phyloP scores from a whole-genome alignment of 305 asterid species.

The Plantago coronopus region DNA sequence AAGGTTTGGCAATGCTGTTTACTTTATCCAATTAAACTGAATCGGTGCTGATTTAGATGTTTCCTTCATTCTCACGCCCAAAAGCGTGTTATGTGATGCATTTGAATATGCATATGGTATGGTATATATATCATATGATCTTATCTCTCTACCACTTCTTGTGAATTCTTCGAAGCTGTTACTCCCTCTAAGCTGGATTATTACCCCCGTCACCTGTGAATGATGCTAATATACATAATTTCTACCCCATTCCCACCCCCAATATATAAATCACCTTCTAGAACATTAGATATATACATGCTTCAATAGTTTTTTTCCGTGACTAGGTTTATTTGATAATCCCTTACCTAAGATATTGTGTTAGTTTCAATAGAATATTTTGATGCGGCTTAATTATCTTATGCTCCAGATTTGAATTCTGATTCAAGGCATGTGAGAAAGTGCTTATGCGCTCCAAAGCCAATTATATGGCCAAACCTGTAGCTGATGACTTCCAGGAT shows the following conservation, averaged over 20 bases:
- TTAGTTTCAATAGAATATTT: conserved; percentile 10
- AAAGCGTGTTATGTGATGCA: background rate
- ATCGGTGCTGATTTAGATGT: background rate
- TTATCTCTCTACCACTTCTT: conserved; percentile 1
- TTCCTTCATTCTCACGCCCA: background rate
- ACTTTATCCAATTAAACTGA: background rate
- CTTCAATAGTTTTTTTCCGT: conserved; percentile 17
- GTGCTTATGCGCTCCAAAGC: conserved; percentile 39
- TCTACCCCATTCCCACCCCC: background rate
- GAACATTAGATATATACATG: background rate
- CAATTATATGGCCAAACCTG: conserved; percentile 22
- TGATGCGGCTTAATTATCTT: conserved; percentile 13
- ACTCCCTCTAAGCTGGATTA: background rate
- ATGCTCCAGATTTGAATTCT: conserved; percentile 18
- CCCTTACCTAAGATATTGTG: conserved; percentile 3
- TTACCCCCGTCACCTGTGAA: background rate
- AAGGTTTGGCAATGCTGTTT: background rate
- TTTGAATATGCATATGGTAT: background rate
- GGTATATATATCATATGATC: background rate
- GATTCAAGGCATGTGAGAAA: conserved; percentile 67
- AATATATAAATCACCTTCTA: background rate
- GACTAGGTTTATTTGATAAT: conserved; percentile 1
- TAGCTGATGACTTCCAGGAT: conserved; percentile 27
- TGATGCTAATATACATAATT: background rate
- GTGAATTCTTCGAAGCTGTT: background rate